phyloP scores from a whole-genome alignment of 305 asterid species.

The Vinca major region DNA sequence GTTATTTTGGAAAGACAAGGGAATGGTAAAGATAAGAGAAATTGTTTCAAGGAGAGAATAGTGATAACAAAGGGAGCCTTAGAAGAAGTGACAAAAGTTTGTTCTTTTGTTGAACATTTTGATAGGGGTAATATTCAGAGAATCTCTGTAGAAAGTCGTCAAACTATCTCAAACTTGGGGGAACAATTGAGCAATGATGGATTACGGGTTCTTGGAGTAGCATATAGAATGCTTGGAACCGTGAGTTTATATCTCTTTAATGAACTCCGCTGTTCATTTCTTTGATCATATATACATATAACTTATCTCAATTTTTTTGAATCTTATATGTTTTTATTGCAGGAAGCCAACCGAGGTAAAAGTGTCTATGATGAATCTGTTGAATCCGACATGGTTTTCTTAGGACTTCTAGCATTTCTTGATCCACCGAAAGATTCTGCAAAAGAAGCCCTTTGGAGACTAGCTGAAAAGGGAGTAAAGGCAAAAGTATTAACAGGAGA shows the following conservation, averaged over 20 bases:
- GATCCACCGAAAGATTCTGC: conserved; percentile 24
- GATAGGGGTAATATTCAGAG: background rate
- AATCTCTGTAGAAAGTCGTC: conserved; percentile 5
- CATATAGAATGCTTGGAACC: conserved; percentile 12
- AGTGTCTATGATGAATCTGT: conserved; percentile 4
- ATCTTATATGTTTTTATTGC: background rate
- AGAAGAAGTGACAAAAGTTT: conserved; percentile 17
- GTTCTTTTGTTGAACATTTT: conserved; percentile 14
- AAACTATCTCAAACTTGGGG: conserved; percentile 9
- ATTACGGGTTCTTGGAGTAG: conserved; percentile 19
- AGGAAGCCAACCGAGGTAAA: conserved; percentile 7
- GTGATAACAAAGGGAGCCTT: conserved; percentile 20
- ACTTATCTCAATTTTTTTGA: background rate
- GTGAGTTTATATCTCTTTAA: conserved; percentile 8
- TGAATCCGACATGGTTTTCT: conserved; percentile 18
- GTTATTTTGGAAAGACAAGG: conserved; percentile 15
- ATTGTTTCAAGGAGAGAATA: conserved; percentile 3
- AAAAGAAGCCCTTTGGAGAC: conserved; percentile 12
- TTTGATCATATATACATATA: background rate
- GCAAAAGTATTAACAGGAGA: conserved; percentile 23
- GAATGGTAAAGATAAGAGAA: background rate
- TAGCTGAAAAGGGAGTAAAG: conserved; percentile 21
- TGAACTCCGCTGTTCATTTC: background rate
- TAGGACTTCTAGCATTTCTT: conserved; percentile 16
- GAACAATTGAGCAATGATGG: conserved; percentile 19